phyloP scores from a whole-genome alignment of 805 yeast genomes.

The Candida corydali region DNA sequence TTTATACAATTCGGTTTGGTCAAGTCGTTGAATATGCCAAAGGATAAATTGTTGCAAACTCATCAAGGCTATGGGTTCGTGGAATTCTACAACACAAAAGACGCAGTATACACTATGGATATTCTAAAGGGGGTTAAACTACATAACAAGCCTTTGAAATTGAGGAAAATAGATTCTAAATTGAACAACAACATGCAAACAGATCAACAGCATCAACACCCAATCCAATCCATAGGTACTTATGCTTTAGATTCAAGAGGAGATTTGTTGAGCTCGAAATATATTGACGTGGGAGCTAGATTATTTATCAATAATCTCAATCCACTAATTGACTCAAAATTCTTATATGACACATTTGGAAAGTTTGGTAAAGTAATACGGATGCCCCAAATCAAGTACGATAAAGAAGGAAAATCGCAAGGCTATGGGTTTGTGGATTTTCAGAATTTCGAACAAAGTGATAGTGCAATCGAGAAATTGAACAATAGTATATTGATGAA shows the following conservation, averaged over 20 bases:
- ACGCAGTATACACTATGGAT: constrained; percentile 65
- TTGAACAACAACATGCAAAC: constrained; percentile 6
- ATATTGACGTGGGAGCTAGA: constrained; percentile 47
- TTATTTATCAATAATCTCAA: constrained; percentile 59
- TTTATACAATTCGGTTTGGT: constrained; percentile 84
- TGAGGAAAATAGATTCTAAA: constrained; percentile 44
- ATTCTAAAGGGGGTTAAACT: constrained; percentile 58
- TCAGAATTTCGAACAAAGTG: constrained; percentile 63
- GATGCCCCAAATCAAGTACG: constrained; percentile 49
- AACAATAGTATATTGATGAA: constrained; percentile 69
- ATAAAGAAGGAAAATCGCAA: constrained; percentile 44
- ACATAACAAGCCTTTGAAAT: constrained; percentile 56
- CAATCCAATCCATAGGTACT: constrained; percentile 5
- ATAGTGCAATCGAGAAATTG: constrained; percentile 65
- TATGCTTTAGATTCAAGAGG: background rate
- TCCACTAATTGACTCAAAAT: constrained; percentile 58
- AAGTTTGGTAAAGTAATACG: constrained; percentile 62
- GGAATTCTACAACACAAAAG: constrained; percentile 56
- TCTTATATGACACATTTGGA: constrained; percentile 53
- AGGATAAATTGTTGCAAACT: constrained; percentile 62
- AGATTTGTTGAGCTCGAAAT: constrained; percentile 12
- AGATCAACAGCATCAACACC: constrained; percentile 11
- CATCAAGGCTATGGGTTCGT: constrained; percentile 91
- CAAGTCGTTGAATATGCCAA: constrained; percentile 65
- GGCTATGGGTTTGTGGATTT: constrained; percentile 68